Evolutionary conservation across 331 rosid genomes (phyloP).

Genomic region (Stylosanthes scabra): DNA sequence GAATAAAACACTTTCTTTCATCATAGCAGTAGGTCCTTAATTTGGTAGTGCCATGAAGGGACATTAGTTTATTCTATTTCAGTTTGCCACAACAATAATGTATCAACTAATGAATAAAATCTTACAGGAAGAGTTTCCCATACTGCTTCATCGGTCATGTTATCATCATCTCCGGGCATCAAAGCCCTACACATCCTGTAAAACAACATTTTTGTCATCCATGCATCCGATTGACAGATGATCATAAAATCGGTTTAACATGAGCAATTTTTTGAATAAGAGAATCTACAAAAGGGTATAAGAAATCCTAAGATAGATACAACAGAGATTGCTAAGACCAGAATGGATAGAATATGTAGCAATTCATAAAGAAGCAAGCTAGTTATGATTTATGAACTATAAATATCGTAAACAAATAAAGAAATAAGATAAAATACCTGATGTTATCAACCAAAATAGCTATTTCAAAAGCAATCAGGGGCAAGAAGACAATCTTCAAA

Average conservation of each 20-base stretch:
- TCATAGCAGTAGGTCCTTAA: neutral
- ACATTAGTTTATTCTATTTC: no score
- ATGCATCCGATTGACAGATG: slow-evolving; percentile 3
- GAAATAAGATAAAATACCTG: slow-evolving; percentile 59
- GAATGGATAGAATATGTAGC: no score
- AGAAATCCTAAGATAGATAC: no score
- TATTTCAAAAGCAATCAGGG: slow-evolving; percentile 75
- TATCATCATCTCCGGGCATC: slow-evolving; percentile 95
- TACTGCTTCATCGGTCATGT: slow-evolving; percentile 82
- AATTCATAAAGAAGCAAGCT: neutral
- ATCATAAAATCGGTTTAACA: neutral
- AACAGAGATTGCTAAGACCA: no score
- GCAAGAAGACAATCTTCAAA: slow-evolving; percentile 86
- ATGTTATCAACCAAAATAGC: slow-evolving; percentile 86
- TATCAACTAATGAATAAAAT: slow-evolving; percentile 40
- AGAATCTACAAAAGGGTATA: no score
- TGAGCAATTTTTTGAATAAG: no score
- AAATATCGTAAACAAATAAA: slow-evolving; percentile 1
- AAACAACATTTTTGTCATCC: slow-evolving; percentile 36
- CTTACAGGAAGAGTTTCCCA: slow-evolving; percentile 99
- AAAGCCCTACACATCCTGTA: slow-evolving; percentile 92
- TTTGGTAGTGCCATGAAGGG: no score
- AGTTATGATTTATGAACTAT: neutral
- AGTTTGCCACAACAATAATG: slow-evolving; percentile 1
- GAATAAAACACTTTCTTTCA: slow-evolving; percentile 25